phyloP scores from a whole-genome alignment of 2,329 filamentous ascomycete species.

The Aspergillus aculeatinus region DNA sequence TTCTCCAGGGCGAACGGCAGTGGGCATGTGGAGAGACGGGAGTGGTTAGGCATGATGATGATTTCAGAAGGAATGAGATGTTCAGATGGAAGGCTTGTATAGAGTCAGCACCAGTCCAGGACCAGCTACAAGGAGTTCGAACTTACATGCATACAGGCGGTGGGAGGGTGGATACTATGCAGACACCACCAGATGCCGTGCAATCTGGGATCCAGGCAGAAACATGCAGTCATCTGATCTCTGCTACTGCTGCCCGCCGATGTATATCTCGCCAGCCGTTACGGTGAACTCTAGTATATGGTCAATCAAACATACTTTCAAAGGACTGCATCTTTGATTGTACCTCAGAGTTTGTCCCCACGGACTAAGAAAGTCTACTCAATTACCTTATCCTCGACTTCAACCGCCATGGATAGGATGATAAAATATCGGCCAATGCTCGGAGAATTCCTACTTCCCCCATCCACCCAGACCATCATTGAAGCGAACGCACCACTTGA shows the following conservation, averaged over 20 bases:
- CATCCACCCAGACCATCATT: not conserved
- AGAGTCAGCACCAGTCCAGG: not conserved
- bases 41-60: not conserved
- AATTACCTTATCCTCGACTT: not conserved
- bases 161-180: not conserved
- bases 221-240: not conserved
- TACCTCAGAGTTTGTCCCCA: not conserved
- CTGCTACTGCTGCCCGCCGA: not conserved
- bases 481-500: not conserved
- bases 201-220: not conserved
- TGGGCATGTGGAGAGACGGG: not conserved
- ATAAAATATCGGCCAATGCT: constrained; percentile 2
- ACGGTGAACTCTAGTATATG: not conserved
- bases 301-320: not conserved
- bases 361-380: not conserved
- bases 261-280: not conserved
- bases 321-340: not conserved
- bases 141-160: not conserved
- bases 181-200: not conserved
- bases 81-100: not conserved
- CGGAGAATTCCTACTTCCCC: not conserved
- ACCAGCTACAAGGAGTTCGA: not conserved
- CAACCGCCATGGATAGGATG: not conserved
- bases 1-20: not conserved
- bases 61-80: not conserved